A percentile compares a stretch with the other conserved stretches of the same genome.
Evolutionary conservation across 75 land plant species (phyloP).

Genomic region (Sequoia sempervirens): DNA sequence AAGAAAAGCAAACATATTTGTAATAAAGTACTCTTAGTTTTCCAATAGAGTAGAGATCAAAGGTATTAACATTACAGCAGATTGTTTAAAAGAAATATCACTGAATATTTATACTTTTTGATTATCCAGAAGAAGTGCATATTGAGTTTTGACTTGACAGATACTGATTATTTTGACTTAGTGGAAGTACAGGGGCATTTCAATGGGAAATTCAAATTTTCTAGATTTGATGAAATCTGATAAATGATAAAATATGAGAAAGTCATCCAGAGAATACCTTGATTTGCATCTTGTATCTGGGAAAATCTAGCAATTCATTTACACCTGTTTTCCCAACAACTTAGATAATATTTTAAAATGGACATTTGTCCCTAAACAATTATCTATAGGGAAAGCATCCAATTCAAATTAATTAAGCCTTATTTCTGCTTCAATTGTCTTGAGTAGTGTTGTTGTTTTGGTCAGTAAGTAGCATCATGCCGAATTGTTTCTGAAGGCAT

Average conservation of each 20-base stretch:
- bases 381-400: background rate
- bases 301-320: background rate
- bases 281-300: background rate
- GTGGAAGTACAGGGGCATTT: background rate
- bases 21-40: background rate
- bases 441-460: background rate
- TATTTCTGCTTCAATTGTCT: background rate
- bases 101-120: background rate
- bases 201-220: background rate
- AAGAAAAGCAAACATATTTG: background rate
- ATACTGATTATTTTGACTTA: background rate
- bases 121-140: background rate
- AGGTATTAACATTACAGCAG: background rate
- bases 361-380: background rate
- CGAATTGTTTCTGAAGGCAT: background rate
- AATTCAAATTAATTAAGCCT: background rate
- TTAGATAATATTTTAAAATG: background rate
- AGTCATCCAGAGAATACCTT: background rate
- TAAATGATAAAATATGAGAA: background rate
- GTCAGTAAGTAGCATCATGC: background rate
- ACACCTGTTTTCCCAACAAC: background rate
- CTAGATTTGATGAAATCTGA: background rate
- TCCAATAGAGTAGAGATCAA: background rate
- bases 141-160: background rate
- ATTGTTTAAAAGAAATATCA: background rate